These are phyloP conservation scores for Geotrichum siamense DNA, from an alignment of 1,139 yeast genomes.

Conservation along the genomic window DNA sequence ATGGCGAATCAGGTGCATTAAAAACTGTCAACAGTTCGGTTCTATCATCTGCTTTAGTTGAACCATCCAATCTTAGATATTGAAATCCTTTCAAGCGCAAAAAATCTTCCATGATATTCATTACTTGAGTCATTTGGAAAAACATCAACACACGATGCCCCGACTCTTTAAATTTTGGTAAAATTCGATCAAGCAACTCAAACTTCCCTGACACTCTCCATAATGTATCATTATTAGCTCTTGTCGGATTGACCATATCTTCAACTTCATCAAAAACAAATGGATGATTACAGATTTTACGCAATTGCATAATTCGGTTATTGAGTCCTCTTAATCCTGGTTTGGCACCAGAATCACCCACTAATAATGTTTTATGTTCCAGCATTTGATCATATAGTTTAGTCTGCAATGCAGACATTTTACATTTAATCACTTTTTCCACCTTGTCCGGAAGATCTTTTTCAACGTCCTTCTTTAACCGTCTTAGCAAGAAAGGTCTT, in stretches of 20 bases:
- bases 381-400: conserved; percentile 84
- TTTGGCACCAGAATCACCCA: conserved; percentile 57
- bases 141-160: conserved; percentile 91
- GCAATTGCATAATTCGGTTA: conserved; percentile 91
- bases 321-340: conserved; percentile 85
- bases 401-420: conserved; percentile 80
- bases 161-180: conserved; percentile 77
- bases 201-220: conserved; percentile 94
- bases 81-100: conserved; percentile 64
- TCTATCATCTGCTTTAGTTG: conserved; percentile 92
- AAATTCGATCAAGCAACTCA: conserved; percentile 77
- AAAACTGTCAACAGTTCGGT: conserved; percentile 72
- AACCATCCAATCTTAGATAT: conserved; percentile 84
- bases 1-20: conserved; percentile 81
- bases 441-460: conserved; percentile 93
- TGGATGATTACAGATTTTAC: conserved; percentile 96
- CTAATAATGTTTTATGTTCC: conserved; percentile 77
- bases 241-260: conserved; percentile 67
- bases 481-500: conserved; percentile 87
- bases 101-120: conserved; percentile 98
- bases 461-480: conserved; percentile 95
- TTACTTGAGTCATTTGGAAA: conserved; percentile 97
- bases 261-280: conserved; percentile 97
- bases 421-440: conserved; percentile 90
- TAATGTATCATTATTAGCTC: conserved; percentile 51